Evolutionary conservation across 2,329 filamentous ascomycete genomes (phyloP).

Genomic region (Ilyonectria sp.): DNA sequence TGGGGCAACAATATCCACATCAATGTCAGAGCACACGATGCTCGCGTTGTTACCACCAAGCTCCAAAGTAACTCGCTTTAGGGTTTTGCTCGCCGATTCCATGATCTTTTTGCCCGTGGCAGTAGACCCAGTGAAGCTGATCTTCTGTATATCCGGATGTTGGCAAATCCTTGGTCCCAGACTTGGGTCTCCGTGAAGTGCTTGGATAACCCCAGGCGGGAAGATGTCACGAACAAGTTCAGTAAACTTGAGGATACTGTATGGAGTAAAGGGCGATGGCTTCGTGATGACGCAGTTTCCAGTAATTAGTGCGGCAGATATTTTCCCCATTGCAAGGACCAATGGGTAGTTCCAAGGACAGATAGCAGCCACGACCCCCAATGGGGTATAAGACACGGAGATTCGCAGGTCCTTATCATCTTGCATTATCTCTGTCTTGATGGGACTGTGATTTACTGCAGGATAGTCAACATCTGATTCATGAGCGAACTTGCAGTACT

Average conservation of each 20-base stretch:
- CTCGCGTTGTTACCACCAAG: slow-evolving; percentile 15
- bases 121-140: slow-evolving; percentile 74
- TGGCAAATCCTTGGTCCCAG: slow-evolving; percentile 70
- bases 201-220: slow-evolving; percentile 73
- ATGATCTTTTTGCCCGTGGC: slow-evolving; percentile 73
- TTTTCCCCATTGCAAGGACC: no score
- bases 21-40: slow-evolving; percentile 16
- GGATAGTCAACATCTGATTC: no score
- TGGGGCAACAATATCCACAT: background rate
- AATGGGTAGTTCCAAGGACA: no score
- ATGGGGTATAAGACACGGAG: no score
- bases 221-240: slow-evolving; percentile 70
- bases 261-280: slow-evolving; percentile 69
- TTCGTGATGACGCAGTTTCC: slow-evolving; percentile 62
- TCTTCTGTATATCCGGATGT: slow-evolving; percentile 72
- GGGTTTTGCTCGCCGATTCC: slow-evolving; percentile 64
- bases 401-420: no score
- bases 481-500: no score
- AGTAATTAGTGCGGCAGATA: slow-evolving; percentile 61
- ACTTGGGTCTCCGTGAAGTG: slow-evolving; percentile 71
- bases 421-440: no score
- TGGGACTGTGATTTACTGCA: no score
- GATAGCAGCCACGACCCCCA: no score
- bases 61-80: slow-evolving; percentile 62
- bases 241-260: slow-evolving; percentile 68